Evolutionary conservation across 202 grass and related monocot genomes (phyloP).

Genomic region (Zoysia matrella): DNA sequence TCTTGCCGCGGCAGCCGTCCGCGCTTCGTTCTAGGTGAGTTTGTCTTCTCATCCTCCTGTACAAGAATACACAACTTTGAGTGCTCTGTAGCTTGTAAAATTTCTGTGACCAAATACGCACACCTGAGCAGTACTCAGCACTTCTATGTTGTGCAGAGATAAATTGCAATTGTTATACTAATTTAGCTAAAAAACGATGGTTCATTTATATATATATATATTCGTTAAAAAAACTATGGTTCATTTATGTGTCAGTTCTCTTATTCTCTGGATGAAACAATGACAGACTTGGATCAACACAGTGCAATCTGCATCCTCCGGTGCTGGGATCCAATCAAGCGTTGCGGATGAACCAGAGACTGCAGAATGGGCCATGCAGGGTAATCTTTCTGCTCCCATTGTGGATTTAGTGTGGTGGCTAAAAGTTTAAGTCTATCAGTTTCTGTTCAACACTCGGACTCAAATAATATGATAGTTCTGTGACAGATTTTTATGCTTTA

Average conservation of each 20-base stretch:
- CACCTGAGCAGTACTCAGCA: no score
- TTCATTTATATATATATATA: constrained; percentile 19
- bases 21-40: constrained; percentile 24
- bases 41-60: not conserved
- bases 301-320: constrained; percentile 61
- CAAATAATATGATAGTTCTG: not conserved
- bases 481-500: constrained; percentile 86
- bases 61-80: not conserved
- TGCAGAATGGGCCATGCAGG: constrained; percentile 91
- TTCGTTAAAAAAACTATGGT: not conserved
- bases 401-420: not conserved
- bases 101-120: not conserved
- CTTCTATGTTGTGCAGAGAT: not conserved
- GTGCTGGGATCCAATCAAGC: constrained; percentile 60
- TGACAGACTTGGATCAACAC: constrained; percentile 61
- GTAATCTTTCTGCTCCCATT: constrained; percentile 41
- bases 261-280: constrained; percentile 59
- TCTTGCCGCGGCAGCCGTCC: not conserved
- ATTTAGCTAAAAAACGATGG: not conserved
- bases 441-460: not conserved
- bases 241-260: constrained; percentile 39
- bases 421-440: not conserved
- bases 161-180: not conserved
- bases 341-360: constrained; percentile 60
- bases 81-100: not conserved